Evolutionary conservation across 495 filamentous ascomycete species (phyloP).

Genomic region (Trichoderma gamsii): DNA sequence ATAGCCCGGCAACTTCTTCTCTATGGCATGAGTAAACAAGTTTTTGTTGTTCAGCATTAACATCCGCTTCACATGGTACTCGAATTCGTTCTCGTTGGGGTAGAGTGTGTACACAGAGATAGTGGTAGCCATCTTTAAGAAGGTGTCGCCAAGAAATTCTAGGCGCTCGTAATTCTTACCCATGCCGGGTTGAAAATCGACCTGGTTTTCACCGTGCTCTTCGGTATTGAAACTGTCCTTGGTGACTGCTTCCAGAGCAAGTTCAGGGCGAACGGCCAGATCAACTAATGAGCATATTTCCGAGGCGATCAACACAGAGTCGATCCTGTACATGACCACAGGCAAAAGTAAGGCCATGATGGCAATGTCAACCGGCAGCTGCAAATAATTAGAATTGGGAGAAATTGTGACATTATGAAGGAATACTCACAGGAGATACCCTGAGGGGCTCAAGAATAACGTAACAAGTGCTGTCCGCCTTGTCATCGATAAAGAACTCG

Average conservation of each 20-base stretch:
- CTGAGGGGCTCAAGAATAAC: slow-evolving; percentile 49
- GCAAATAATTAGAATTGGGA: slow-evolving; percentile 20
- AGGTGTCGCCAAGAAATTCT: slow-evolving; percentile 89
- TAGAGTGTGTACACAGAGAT: slow-evolving; percentile 72
- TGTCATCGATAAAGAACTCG: slow-evolving; percentile 34
- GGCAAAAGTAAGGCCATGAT: slow-evolving; percentile 70
- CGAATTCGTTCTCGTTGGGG: slow-evolving; percentile 74
- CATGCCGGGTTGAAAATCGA: slow-evolving; percentile 83
- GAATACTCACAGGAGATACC: slow-evolving; percentile 64
- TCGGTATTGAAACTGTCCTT: slow-evolving; percentile 91
- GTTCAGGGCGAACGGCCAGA: slow-evolving; percentile 54
- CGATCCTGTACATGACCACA: slow-evolving; percentile 74
- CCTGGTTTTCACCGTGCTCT: slow-evolving; percentile 61
- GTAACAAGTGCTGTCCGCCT: slow-evolving; percentile 38
- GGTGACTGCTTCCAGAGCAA: slow-evolving; percentile 85
- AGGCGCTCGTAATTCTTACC: slow-evolving; percentile 94
- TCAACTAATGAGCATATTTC: slow-evolving; percentile 56
- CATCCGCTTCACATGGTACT: slow-evolving; percentile 90
- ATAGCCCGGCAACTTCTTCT: slow-evolving; percentile 65
- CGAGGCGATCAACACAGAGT: slow-evolving; percentile 72
- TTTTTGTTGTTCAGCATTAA: slow-evolving; percentile 87
- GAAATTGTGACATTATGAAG: not conserved
- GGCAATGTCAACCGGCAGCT: slow-evolving; percentile 61
- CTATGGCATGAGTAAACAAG: slow-evolving; percentile 66
- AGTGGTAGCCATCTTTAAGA: slow-evolving; percentile 92